phyloP scores from a whole-genome alignment of 2,329 filamentous ascomycete genomes.

The Penicillium crustosum region DNA sequence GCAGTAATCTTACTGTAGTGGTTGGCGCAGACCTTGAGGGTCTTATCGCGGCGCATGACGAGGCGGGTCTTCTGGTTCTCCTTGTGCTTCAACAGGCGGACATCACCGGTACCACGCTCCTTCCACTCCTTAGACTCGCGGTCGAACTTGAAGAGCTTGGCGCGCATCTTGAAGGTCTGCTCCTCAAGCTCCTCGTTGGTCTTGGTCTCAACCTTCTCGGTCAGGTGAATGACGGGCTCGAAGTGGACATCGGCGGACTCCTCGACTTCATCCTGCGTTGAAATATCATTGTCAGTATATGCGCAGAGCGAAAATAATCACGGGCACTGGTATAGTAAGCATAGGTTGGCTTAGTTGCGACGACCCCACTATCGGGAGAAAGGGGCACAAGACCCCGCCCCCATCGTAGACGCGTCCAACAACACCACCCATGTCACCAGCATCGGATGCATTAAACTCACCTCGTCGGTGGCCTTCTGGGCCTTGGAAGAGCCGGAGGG shows the following conservation, averaged over 20 bases:
- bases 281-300: slow-evolving; percentile 5
- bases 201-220: slow-evolving; percentile 94
- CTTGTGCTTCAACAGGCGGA: slow-evolving; percentile 96
- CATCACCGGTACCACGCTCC: slow-evolving; percentile 96
- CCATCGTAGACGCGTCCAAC: slow-evolving; percentile 1
- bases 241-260: slow-evolving; percentile 95
- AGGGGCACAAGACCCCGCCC: slow-evolving; percentile 10
- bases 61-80: slow-evolving; percentile 96
- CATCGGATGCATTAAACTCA: slow-evolving; percentile 45
- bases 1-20: slow-evolving; percentile 77
- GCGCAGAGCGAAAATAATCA: background rate
- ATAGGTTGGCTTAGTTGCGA: slow-evolving; percentile 1
- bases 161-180: slow-evolving; percentile 98
- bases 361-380: slow-evolving; percentile 18
- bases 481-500: slow-evolving; percentile 86
- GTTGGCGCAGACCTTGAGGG: slow-evolving; percentile 99
- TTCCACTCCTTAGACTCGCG: slow-evolving; percentile 94
- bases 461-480: slow-evolving; percentile 61
- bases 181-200: slow-evolving; percentile 98
- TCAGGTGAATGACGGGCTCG: slow-evolving; percentile 92
- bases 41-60: slow-evolving; percentile 99
- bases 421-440: slow-evolving; percentile 3
- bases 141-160: slow-evolving; percentile 99
- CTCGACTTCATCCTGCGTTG: slow-evolving; percentile 65
- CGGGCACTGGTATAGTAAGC: background rate